phyloP scores from a whole-genome alignment of 148 eudicot species.

The Talinum fruticosum region DNA sequence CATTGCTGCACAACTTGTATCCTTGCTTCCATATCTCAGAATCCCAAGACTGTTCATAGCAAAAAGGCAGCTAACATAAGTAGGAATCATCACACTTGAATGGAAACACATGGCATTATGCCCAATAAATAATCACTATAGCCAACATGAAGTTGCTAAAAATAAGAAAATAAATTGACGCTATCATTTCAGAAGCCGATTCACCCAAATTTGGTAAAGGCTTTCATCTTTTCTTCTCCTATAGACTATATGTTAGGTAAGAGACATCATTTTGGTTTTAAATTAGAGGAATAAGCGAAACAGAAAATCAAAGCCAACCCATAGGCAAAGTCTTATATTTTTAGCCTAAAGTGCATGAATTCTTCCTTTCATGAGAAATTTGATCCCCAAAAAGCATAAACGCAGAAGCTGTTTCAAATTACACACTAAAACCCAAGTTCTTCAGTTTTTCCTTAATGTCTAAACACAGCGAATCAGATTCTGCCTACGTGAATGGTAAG shows the following conservation, averaged over 20 bases:
- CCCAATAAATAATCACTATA: background rate
- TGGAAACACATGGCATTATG: background rate
- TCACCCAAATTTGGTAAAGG: background rate
- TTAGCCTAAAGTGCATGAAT: background rate
- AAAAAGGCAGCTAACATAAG: background rate
- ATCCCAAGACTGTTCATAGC: constrained; percentile 15
- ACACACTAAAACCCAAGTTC: background rate
- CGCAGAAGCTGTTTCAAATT: background rate
- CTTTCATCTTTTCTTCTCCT: background rate
- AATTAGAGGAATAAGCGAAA: background rate
- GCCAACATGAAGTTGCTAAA: background rate
- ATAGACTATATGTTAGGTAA: background rate
- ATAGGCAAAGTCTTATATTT: no score
- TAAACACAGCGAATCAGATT: background rate
- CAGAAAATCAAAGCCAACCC: background rate
- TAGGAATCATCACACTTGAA: background rate
- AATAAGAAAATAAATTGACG: background rate
- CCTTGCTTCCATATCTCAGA: constrained; percentile 21
- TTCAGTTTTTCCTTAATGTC: background rate
- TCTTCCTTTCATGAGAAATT: background rate
- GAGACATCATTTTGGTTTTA: background rate
- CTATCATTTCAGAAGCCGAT: background rate
- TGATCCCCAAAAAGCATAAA: background rate
- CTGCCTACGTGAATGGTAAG: no score
- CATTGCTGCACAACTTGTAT: constrained; percentile 13